Evolutionary conservation across 2,329 filamentous ascomycete genomes (phyloP), one percentile per base, ranked within the genome.

Genomic region (Microcera coccophila): DNA sequence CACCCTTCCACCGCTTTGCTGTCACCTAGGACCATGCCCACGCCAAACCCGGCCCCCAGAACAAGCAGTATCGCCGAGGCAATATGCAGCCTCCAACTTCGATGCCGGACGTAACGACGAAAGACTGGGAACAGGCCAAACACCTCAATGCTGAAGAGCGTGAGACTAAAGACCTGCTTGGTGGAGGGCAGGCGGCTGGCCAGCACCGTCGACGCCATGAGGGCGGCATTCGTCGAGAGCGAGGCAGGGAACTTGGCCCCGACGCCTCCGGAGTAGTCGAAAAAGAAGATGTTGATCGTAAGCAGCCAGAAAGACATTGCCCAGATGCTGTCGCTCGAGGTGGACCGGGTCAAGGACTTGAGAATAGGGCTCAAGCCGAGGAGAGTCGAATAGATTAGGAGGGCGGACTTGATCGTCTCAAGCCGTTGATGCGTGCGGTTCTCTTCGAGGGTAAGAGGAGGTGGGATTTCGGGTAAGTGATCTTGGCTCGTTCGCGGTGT

Each of bases 71-170:
- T 72, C 0, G 91, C 95, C 17, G 96, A 74, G 1, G 79, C 60
- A 3, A 93, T 74, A 64, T 98, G 90, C 18, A 90, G 88, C 2
- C 73, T 77, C 83, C 87, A 93, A 45, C 84, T 90, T 28, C 86
- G 79, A 61, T 91, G 85, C 14, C 87, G 80, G 9, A 95, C 79
- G 60, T 95, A 88, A 5, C 90, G 79, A n/a, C 93, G 75, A 61
- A 97, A 97, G 4, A 98, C 90, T n/a, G 93, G 93, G 55, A 97
- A 97, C 7, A 98, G 75, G 0, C 91, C 93, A 65, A 97, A 98
- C 1, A 98, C 89, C 63, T 98, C 89, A 55, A 98, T 97, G 48
- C 85, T 90, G 75, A 98, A 97, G 5, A 98, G 79, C 1, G 91
- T 96, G 21, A 98, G 73, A 50, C 85, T 91, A 61, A 98, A 98